Evolutionary conservation across 2,329 filamentous ascomycete species (phyloP).

Genomic region (Penicillium sp.): DNA sequence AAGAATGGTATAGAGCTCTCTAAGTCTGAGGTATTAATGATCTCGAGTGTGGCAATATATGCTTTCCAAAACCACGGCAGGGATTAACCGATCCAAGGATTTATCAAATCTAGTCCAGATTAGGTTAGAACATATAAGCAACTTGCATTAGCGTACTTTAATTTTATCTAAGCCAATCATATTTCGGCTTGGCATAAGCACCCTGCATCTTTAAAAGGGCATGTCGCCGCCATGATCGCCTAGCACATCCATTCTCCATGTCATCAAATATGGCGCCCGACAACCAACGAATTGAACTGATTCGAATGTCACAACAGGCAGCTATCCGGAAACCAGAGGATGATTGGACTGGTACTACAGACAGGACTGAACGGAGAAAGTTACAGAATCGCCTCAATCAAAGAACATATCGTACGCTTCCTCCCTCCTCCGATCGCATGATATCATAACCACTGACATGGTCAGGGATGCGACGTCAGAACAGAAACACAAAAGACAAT

Average conservation of each 20-base stretch:
- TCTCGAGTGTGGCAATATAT: too few species aligned
- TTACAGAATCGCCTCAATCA: conserved; percentile 22
- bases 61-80: too few species aligned
- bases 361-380: conserved; percentile 11
- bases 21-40: too few species aligned
- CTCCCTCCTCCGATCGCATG: not conserved
- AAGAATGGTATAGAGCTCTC: too few species aligned
- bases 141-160: not conserved
- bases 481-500: not conserved
- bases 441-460: not conserved
- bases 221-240: not conserved
- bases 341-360: conserved; percentile 9
- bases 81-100: too few species aligned
- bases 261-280: not conserved
- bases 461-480: not conserved
- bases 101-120: not conserved
- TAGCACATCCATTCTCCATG: not conserved
- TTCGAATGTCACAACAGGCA: conserved; percentile 18
- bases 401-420: conserved; percentile 15
- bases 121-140: not conserved
- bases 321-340: conserved; percentile 13
- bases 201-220: not conserved
- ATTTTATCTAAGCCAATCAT: not conserved
- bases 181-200: not conserved
- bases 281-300: not conserved